These are phyloP conservation scores for Carex myosuroides DNA, from an alignment of 176 grass and related monocot species.

Conservation along the genomic window DNA sequence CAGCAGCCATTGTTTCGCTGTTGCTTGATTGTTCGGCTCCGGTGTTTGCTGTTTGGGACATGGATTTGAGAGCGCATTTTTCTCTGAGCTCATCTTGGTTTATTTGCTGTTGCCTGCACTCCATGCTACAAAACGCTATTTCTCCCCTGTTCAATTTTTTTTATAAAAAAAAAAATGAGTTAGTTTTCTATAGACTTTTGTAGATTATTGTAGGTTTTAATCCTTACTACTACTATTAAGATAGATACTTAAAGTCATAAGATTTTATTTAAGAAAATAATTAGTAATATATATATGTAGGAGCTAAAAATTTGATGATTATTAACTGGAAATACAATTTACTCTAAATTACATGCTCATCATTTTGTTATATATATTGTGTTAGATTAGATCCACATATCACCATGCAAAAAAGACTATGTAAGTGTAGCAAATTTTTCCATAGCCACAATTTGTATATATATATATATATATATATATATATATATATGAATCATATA, in stretches of 20 bases:
- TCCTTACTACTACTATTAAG: background rate
- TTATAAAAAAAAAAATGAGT: background rate
- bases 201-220: background rate
- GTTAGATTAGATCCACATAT: slow-evolving; percentile 4
- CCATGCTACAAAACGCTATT: slow-evolving; percentile 75
- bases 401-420: too few species aligned
- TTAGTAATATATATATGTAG: background rate
- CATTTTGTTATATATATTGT: background rate
- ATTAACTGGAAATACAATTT: background rate
- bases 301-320: background rate
- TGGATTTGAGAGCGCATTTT: slow-evolving; percentile 42
- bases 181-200: background rate
- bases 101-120: slow-evolving; percentile 78
- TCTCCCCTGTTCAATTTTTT: slow-evolving; percentile 51
- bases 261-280: background rate
- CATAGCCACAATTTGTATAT: background rate
- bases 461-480: too few species aligned
- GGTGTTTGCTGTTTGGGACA: background rate
- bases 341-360: background rate
- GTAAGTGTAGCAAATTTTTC: background rate
- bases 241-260: background rate
- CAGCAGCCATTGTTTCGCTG: slow-evolving; percentile 41
- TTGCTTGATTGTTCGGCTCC: slow-evolving; percentile 45
- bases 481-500: too few species aligned
- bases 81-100: slow-evolving; percentile 71